Evolutionary conservation across 1,139 yeast species (phyloP), one percentile per base, ranked within the genome.

Genomic region (Nematodospora anomalae): DNA sequence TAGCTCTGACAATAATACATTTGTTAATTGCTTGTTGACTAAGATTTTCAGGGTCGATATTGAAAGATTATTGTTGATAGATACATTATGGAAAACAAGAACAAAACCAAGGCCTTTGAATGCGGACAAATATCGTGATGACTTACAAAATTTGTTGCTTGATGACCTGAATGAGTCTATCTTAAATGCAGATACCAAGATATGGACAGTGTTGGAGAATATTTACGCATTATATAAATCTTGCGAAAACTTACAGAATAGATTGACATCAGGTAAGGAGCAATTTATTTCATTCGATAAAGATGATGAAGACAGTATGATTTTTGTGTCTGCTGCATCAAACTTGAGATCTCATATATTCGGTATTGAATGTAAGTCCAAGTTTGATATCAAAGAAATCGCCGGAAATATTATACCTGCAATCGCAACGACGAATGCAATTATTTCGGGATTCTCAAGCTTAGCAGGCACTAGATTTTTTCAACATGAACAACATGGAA

Each of bases 351-450:
- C 95, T 0, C 58, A 56, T 31, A 74, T 88, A 1, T 94, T 92
- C 55, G 68, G 74, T 21, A 90, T 94, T 43, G 85, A 80, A 20
- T 53, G 70, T 38, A 83, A 85, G 56, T 71, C 95, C 11, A 84
- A 87, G 48, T 94, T 94, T 53, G 96, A 88, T 45, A 79, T 86
- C 46, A 94, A 94, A 58, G 80, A 94, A 55, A 89, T 90, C 50
- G 98, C 98, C 0, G 99, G 99, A 7, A 92, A 92, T 57, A 94
- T 94, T 51, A 92, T 94, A 35, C 98, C 99, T 0, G 98, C 98
- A 0, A 90, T 94, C 50, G 98, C 98, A 9, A 92, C 98, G 2
- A 92, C 97, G 8, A 94, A 94, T 58, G 97, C 98, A 1, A 83
- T 92, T 14, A 82, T 92, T 45, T 90, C 97, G 0, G 98, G 98